Evolutionary conservation across 2,329 filamentous ascomycete genomes (phyloP).

Genomic region (Trichoderma sp.): DNA sequence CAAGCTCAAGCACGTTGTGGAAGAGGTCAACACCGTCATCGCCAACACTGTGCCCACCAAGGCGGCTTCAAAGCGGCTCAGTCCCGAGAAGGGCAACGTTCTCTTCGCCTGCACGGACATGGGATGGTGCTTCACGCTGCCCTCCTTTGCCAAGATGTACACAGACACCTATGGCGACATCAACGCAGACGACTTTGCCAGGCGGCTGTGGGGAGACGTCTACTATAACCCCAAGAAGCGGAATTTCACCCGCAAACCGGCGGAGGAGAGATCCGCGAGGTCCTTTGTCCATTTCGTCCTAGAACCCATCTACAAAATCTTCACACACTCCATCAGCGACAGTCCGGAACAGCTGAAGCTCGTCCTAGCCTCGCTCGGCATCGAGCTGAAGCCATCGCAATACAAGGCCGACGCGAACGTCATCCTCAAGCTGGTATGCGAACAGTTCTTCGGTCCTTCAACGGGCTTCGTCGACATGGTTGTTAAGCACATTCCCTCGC

Average conservation of each 20-base stretch:
- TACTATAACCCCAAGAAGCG: conserved; percentile 92
- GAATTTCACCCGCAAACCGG: conserved; percentile 84
- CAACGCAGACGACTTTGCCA: conserved; percentile 79
- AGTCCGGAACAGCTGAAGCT: conserved; percentile 80
- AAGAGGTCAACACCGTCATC: conserved; percentile 96
- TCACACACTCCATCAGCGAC: conserved; percentile 90
- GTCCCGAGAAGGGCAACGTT: conserved; percentile 97
- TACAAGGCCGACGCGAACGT: conserved; percentile 88
- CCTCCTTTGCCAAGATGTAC: conserved; percentile 96
- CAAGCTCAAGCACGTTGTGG: conserved; percentile 97
- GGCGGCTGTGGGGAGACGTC: conserved; percentile 90
- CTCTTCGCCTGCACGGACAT: conserved; percentile 91
- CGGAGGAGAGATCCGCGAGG: conserved; percentile 78
- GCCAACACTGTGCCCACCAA: conserved; percentile 81
- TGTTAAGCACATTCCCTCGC: conserved; percentile 84
- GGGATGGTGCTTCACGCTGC: conserved; percentile 95
- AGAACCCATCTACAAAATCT: conserved; percentile 97
- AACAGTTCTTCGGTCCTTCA: conserved; percentile 91
- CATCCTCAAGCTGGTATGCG: conserved; percentile 84
- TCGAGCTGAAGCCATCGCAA: conserved; percentile 86
- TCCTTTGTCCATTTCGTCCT: conserved; percentile 94
- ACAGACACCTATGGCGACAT: conserved; percentile 82
- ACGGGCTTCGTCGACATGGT: conserved; percentile 96
- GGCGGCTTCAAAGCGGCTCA: conserved; percentile 78
- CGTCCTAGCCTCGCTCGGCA: conserved; percentile 78